These are phyloP conservation scores for Cladophialophora carrionii DNA, from an alignment of 2,329 filamentous ascomycete genomes.

Conservation along the genomic window DNA sequence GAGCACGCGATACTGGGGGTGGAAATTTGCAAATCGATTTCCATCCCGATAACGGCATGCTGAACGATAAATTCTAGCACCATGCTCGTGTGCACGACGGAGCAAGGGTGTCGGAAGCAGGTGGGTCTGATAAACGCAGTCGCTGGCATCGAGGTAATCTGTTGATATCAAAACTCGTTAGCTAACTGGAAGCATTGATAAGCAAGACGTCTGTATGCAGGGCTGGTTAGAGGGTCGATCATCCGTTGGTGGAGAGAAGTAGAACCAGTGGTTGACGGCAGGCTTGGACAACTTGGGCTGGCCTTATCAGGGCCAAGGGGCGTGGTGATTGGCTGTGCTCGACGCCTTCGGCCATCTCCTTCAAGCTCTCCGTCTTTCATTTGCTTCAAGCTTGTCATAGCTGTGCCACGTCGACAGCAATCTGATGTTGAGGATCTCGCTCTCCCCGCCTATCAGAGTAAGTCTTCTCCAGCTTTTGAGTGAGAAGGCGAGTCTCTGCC, in stretches of 20 bases:
- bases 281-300: slow-evolving; percentile 9
- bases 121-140: background rate
- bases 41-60: slow-evolving; percentile 22
- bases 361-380: background rate
- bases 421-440: background rate
- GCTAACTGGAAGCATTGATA: slow-evolving; percentile 26
- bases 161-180: slow-evolving; percentile 16
- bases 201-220: slow-evolving; percentile 19
- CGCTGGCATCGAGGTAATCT: background rate
- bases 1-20: slow-evolving; percentile 15
- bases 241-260: slow-evolving; percentile 8
- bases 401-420: background rate
- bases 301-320: slow-evolving; percentile 13
- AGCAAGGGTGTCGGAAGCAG: background rate
- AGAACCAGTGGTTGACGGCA: slow-evolving; percentile 6
- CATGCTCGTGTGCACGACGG: slow-evolving; percentile 1
- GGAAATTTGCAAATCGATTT: slow-evolving; percentile 10
- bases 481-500: background rate
- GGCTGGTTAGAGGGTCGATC: slow-evolving; percentile 18
- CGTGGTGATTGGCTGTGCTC: slow-evolving; percentile 10
- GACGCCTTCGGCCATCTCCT: slow-evolving; percentile 11
- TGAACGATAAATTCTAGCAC: slow-evolving; percentile 4
- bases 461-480: background rate
- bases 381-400: slow-evolving; percentile 4
- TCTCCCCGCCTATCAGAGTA: background rate